phyloP scores from a whole-genome alignment of 352 stramenopile species.

The Pythium chondricola region DNA sequence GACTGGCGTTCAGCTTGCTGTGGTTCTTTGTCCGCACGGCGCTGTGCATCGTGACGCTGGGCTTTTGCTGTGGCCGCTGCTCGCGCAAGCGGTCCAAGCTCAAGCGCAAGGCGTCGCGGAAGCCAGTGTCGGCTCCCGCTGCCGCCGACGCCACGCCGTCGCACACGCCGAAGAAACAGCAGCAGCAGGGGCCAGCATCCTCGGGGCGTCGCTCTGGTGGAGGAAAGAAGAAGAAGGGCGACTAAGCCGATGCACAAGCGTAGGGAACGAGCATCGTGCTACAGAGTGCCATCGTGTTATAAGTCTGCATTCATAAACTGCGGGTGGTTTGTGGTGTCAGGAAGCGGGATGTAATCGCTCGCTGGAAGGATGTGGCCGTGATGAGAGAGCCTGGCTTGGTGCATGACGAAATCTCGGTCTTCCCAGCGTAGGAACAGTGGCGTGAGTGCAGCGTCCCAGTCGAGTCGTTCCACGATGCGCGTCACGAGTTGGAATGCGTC shows the following conservation, averaged over 20 bases:
- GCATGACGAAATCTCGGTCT: conserved; percentile 3
- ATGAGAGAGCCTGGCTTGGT: background rate
- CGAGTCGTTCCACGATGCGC: conserved; percentile 1
- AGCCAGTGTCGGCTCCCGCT: conserved; percentile 5
- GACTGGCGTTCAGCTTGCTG: conserved; percentile 36
- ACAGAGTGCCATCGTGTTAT: too few relatives aligned
- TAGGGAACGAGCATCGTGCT: too few relatives aligned
- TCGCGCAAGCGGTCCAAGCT: conserved; percentile 35
- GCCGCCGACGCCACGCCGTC: conserved; percentile 9
- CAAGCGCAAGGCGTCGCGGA: conserved; percentile 42
- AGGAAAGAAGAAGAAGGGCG: too few relatives aligned
- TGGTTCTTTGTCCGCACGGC: conserved; percentile 55
- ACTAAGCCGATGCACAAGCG: too few relatives aligned
- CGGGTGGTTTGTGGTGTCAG: background rate
- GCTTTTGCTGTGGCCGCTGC: conserved; percentile 44
- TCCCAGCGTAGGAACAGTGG: background rate
- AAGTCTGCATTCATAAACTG: background rate
- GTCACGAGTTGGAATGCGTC: background rate
- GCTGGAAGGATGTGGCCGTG: background rate
- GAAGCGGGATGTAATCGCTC: background rate
- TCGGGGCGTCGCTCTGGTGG: too few relatives aligned
- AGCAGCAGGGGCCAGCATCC: conserved; percentile 2
- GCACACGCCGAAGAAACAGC: conserved; percentile 5
- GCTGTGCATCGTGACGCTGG: conserved; percentile 44
- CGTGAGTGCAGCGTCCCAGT: conserved; percentile 10